Percentiles rank a stretch among this genome's conserved stretches.
These are phyloP conservation scores for Durotheca rogersii DNA, from an alignment of 495 filamentous ascomycete species.

Conservation along the genomic window DNA sequence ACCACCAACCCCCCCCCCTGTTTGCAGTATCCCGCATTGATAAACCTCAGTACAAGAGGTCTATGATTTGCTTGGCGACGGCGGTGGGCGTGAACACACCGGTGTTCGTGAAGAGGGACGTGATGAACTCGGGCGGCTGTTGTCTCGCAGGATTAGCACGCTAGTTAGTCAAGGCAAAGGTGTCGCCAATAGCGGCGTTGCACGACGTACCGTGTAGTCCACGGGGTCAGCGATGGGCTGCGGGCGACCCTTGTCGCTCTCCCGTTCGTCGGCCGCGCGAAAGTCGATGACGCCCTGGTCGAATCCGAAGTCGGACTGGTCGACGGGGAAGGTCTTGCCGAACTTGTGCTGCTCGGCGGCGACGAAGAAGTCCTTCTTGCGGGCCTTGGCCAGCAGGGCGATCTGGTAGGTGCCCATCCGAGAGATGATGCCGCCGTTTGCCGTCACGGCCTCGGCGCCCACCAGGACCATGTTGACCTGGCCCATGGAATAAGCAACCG, in stretches of 20 bases:
- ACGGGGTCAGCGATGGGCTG: constrained; percentile 52
- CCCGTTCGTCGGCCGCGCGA: constrained; percentile 31
- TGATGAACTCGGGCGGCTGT: constrained; percentile 72
- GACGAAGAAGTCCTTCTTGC: constrained; percentile 82
- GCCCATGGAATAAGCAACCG: constrained; percentile 82
- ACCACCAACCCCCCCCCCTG: no score
- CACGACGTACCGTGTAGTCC: constrained; percentile 70
- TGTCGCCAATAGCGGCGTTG: constrained; percentile 20
- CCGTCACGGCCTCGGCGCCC: constrained; percentile 90
- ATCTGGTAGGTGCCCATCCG: constrained; percentile 91
- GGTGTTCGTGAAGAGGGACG: constrained; percentile 48
- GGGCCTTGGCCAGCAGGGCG: constrained; percentile 73
- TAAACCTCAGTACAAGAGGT: constrained; percentile 31
- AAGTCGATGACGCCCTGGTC: constrained; percentile 33
- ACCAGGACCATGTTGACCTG: constrained; percentile 80
- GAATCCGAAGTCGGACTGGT: constrained; percentile 70
- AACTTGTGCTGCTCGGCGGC: constrained; percentile 93
- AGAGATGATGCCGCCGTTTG: constrained; percentile 90
- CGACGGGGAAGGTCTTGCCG: constrained; percentile 74
- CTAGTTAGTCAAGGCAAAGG: constrained; percentile 1
- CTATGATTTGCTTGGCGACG: constrained; percentile 34
- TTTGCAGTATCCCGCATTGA: background rate
- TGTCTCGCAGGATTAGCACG: no score
- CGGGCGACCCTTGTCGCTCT: constrained; percentile 28
- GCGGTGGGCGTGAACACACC: constrained; percentile 44